These are phyloP conservation scores for Candida vaughaniae DNA, from an alignment of 805 yeast species.

Conservation along the genomic window DNA sequence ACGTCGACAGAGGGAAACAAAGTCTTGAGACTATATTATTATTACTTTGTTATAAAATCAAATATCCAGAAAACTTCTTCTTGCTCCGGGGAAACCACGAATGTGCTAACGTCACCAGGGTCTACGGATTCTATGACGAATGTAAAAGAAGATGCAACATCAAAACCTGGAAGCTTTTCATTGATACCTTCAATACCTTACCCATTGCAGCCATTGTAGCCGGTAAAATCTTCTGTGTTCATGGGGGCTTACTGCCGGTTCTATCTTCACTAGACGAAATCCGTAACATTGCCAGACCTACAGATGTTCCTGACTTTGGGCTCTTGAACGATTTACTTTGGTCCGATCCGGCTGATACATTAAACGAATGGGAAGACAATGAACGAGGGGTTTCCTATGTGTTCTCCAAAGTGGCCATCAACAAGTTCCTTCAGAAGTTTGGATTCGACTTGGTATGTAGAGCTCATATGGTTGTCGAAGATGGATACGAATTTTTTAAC, in stretches of 20 bases:
- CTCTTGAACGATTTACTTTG: constrained; percentile 73
- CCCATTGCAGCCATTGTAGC: constrained; percentile 97
- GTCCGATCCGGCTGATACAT: constrained; percentile 84
- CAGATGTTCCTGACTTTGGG: constrained; percentile 85
- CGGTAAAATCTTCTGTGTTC: constrained; percentile 89
- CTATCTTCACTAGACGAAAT: constrained; percentile 73
- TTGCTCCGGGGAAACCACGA: constrained; percentile 94
- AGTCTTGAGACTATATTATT: constrained; percentile 87
- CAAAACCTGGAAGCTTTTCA: constrained; percentile 90
- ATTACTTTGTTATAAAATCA: constrained; percentile 88
- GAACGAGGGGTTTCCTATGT: constrained; percentile 84
- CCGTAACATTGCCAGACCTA: constrained; percentile 71
- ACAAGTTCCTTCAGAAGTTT: constrained; percentile 70
- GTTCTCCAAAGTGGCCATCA: constrained; percentile 75
- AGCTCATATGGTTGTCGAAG: constrained; percentile 90
- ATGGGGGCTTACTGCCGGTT: constrained; percentile 80
- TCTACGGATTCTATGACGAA: constrained; percentile 97
- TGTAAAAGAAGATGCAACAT: constrained; percentile 91
- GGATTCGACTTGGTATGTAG: constrained; percentile 80
- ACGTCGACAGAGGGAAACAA: constrained; percentile 97
- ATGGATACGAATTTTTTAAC: constrained; percentile 82
- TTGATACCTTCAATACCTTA: constrained; percentile 92
- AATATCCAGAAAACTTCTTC: constrained; percentile 95
- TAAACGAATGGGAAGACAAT: constrained; percentile 85
- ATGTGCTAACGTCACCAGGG: constrained; percentile 94